These are phyloP conservation scores for Taiwanofungus camphoratus DNA, from an alignment of 1,284 basidiomycete genomes.

Conservation along the genomic window DNA sequence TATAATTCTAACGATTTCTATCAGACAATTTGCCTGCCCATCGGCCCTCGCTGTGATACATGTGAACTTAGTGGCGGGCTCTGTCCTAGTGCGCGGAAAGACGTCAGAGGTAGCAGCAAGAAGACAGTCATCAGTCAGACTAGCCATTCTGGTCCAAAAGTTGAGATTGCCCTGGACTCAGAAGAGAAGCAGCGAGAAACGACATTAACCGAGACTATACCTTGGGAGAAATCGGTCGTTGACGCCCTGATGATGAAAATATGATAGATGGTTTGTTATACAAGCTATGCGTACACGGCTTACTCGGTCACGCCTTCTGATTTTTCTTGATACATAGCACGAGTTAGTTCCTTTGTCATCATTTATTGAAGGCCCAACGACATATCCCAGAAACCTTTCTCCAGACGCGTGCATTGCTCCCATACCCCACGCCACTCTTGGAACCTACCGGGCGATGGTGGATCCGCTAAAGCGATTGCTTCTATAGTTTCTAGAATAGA, in stretches of 20 bases:
- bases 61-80: constrained; percentile 58
- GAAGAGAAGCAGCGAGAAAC: constrained; percentile 9
- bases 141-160: constrained; percentile 26
- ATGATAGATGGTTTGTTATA: neutral
- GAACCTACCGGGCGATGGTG: constrained; percentile 59
- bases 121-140: constrained; percentile 3
- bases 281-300: too few species aligned
- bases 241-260: neutral
- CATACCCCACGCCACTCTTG: constrained; percentile 71
- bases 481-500: constrained; percentile 54
- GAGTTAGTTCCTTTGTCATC: neutral
- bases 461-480: constrained; percentile 50
- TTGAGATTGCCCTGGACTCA: constrained; percentile 34
- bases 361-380: constrained; percentile 46
- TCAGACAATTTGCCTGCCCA: constrained; percentile 77
- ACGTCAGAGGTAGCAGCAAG: constrained; percentile 12
- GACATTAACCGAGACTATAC: neutral
- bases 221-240: too few species aligned
- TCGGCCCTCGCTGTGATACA: constrained; percentile 78
- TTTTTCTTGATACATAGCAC: too few species aligned
- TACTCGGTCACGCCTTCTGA: too few species aligned
- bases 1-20: constrained; percentile 1
- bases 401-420: constrained; percentile 73
- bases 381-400: constrained; percentile 90
- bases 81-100: constrained; percentile 54